phyloP scores from a whole-genome alignment of 1,139 yeast genomes.

The Scheffersomyces cryptocercus region DNA sequence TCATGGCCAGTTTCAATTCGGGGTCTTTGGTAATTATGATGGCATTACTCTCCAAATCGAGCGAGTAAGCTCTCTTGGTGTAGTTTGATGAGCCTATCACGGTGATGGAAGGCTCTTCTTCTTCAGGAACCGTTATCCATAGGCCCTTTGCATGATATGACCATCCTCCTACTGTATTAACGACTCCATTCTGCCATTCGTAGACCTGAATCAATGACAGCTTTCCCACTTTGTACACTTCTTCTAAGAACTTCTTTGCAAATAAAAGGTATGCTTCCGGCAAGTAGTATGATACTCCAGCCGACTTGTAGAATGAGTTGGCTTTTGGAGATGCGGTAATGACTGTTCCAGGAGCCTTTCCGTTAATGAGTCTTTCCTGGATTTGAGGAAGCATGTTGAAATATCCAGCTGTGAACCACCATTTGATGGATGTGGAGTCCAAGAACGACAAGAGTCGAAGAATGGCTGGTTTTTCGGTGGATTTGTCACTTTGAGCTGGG shows the following conservation, averaged over 20 bases:
- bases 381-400: constrained; percentile 87
- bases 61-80: constrained; percentile 83
- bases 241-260: constrained; percentile 67
- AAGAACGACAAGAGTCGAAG: constrained; percentile 61
- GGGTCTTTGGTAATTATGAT: constrained; percentile 71
- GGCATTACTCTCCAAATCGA: constrained; percentile 88
- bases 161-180: constrained; percentile 86
- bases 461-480: constrained; percentile 80
- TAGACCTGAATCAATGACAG: constrained; percentile 52
- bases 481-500: constrained; percentile 51
- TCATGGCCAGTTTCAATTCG: constrained; percentile 57
- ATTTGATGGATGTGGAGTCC: constrained; percentile 56
- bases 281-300: constrained; percentile 77
- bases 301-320: constrained; percentile 85
- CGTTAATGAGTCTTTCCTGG: constrained; percentile 56
- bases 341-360: constrained; percentile 66
- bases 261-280: constrained; percentile 87
- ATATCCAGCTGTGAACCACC: constrained; percentile 97
- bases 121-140: constrained; percentile 73
- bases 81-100: constrained; percentile 92
- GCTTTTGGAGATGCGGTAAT: constrained; percentile 93
- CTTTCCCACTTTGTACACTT: constrained; percentile 48
- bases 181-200: constrained; percentile 89
- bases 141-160: constrained; percentile 98
- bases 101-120: constrained; percentile 64